Evolutionary conservation across 2,329 filamentous ascomycete species (phyloP), one percentile per base, ranked within the genome.

Genomic region (Penicillium sp.): DNA sequence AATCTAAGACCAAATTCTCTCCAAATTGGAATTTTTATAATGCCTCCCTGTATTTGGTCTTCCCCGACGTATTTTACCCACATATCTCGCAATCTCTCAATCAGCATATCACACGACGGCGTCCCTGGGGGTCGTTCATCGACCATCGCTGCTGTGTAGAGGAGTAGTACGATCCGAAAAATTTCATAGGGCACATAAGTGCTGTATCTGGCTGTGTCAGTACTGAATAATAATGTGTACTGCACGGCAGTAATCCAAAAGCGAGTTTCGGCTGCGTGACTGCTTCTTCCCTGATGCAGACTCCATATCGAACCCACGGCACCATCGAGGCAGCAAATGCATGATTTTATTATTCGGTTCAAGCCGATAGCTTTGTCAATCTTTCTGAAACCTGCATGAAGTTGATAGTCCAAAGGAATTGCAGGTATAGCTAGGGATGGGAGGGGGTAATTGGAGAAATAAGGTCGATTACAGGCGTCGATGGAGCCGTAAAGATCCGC

Each of bases 71-170:
- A n/a, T 43, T n/a, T 6, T 20, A 12, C 16, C 20, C 35, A 52
- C 11, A 40, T n/a, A 52, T 24, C 7, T 38, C 26, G 49, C 8
- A 52, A 9, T 20, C 23, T 23, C 11, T 14, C 23, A 40, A 52
- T 26, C n/a, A 52, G 23, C 49, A 52, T 52, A 23, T 52, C 49
- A 24, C 35, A 52, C 21, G 38, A 35, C 6, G 49, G 49, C n/a
- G 35, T 20, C 14, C 20, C 23, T 14, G 35, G 33, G 21, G 24
- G 11, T 20, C n/a, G 30, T 28, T 52, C 49, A 9, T 11, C 16
- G 18, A 24, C 14, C 11, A 43, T 16, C 23, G 6, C 38, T 14
- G 14, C 35, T n/a, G 35, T 40, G 23, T 40, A 42, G 3, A 52
- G 35, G 20, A 43, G 38, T 12, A 52, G 12, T 20, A 24, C 20